Evolutionary conservation across 768 basidiomycete genomes (phyloP).

Genomic region (Lentinula raphanica): DNA sequence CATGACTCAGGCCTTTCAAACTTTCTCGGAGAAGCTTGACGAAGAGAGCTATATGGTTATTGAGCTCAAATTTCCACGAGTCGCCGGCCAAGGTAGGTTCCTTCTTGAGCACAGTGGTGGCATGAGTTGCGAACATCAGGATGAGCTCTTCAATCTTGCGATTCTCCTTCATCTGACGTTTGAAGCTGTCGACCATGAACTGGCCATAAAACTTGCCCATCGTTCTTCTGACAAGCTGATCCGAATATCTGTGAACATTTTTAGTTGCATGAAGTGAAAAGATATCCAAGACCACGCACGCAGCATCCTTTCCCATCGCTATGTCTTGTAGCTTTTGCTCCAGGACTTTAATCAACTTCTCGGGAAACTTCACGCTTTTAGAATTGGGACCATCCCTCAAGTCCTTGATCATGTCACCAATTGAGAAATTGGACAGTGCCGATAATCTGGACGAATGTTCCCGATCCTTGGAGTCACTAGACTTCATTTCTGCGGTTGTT

Average conservation of each 20-base stretch:
- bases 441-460: constrained; percentile 69
- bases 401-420: constrained; percentile 80
- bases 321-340: constrained; percentile 88
- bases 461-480: constrained; percentile 43
- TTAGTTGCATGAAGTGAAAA: constrained; percentile 1
- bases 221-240: constrained; percentile 83
- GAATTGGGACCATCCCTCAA: constrained; percentile 55
- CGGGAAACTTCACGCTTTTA: constrained; percentile 89
- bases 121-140: constrained; percentile 89
- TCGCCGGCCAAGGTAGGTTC: constrained; percentile 80
- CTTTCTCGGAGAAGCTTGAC: constrained; percentile 82
- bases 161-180: constrained; percentile 90
- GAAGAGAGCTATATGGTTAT: constrained; percentile 87
- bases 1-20: constrained; percentile 65
- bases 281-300: constrained; percentile 49
- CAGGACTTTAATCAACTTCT: constrained; percentile 86
- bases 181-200: constrained; percentile 80
- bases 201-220: constrained; percentile 93
- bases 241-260: constrained; percentile 63
- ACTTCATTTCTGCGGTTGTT: constrained; percentile 21
- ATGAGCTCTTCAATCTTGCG: constrained; percentile 97
- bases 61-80: constrained; percentile 89
- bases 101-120: constrained; percentile 84
- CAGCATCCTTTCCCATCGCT: constrained; percentile 87
- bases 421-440: constrained; percentile 60